Evolutionary conservation across 208 protist species (phyloP), one percentile per base, ranked within the genome.

Genomic region (Leishmania aethiopica): DNA sequence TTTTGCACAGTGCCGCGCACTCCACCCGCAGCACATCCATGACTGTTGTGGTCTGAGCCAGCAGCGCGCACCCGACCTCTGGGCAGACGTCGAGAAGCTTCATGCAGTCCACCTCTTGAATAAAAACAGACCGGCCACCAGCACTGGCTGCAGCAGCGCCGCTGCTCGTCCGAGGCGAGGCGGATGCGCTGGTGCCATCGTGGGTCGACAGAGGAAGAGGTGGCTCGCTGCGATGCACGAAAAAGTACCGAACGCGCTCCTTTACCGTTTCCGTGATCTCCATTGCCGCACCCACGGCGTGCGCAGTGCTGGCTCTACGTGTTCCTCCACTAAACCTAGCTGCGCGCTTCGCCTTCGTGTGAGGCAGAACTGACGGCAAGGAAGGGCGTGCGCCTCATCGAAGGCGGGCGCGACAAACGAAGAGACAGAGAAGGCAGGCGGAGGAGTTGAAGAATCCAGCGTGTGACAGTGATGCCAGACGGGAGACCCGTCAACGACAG

Each of bases 31-130:
- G 81, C 28, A 66, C 37, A 15, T 90, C 84, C 62, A 96, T 84
- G 15, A 94, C 78, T 3, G 79, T 59, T 6, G 89, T 70, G 10
- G 94, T 92, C 51, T 90, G 77, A 13, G 40, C 86, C 64, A 95
- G 93, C 51, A 97, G 81, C 28, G 77, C 55, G 22, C 67, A 78
- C 17, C 87, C 81, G 40, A 96, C 62, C n/a, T 80, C 74, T 2
- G 94, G 94, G 78, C 85, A 92, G 51, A 79, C 64, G 49, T 87
- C 69, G 15, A 96, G 84, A 17, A 97, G 85, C 62, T 87, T 85
- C 88, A 97, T 94, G 87, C 91, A 94, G 80, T 97, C 94, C 70
- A 97, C 83, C 75, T 95, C 88, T 67, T 94, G 92, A 45, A 84
- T 87, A 85, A 88, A 95, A 45, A 94, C 85, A 45, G 35, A 79